phyloP scores from a whole-genome alignment of 129 eudicot species.

The Flaveria linearis region DNA sequence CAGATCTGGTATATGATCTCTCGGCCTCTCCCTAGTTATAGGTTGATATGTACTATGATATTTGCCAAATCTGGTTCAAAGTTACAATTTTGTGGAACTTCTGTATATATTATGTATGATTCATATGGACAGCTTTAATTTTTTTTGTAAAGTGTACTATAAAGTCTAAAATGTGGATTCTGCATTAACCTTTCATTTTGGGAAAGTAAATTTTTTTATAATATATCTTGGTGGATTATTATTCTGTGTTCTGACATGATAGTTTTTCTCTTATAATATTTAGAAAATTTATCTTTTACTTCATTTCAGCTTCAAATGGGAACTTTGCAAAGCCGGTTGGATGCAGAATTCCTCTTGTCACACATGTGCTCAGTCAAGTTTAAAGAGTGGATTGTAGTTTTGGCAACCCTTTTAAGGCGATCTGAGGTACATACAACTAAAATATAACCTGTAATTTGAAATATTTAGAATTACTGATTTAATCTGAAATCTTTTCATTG shows the following conservation, averaged over 20 bases:
- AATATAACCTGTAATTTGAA: background rate
- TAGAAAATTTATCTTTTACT: background rate
- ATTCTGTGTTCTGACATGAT: constrained; percentile 17
- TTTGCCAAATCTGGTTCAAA: constrained; percentile 13
- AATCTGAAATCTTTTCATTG: background rate
- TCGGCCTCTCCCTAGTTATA: background rate
- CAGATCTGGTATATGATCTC: background rate
- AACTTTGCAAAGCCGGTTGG: constrained; percentile 92
- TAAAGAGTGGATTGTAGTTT: constrained; percentile 96
- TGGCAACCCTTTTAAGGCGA: constrained; percentile 94
- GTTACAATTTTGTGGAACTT: constrained; percentile 4
- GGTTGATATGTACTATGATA: constrained; percentile 9
- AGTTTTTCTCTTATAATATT: constrained; percentile 6
- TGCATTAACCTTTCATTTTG: constrained; percentile 21
- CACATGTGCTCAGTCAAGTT: constrained; percentile 99
- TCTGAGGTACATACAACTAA: constrained; percentile 63
- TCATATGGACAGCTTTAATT: constrained; percentile 5
- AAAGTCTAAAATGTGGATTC: background rate
- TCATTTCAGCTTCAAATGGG: constrained; percentile 84
- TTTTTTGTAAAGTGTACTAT: background rate
- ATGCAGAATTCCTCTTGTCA: constrained; percentile 97
- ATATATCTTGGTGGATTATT: background rate
- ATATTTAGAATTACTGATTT: background rate
- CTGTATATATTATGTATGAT: background rate
- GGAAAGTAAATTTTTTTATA: background rate